Evolutionary conservation across 2,329 filamentous ascomycete genomes (phyloP).

Genomic region (Knoxdaviesia capensis): DNA sequence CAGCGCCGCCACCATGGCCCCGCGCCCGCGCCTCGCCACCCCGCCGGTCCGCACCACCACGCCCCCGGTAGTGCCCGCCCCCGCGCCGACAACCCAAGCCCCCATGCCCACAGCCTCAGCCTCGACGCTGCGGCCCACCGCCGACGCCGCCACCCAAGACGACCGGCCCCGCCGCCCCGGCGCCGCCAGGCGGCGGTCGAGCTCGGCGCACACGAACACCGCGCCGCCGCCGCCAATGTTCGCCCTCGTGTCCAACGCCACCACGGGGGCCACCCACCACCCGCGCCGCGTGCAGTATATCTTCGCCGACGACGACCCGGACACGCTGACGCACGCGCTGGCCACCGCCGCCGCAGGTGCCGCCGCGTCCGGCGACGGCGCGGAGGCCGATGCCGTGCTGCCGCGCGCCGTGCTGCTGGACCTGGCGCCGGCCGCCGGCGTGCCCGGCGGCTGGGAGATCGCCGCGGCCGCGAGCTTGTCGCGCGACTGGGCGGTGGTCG

Average conservation of each 20-base stretch:
- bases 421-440: conserved; percentile 18
- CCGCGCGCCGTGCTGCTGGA: conserved; percentile 33
- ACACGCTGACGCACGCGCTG: conserved; percentile 49
- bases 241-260: conserved; percentile 58
- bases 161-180: too few species aligned
- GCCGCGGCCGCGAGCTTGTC: conserved; percentile 52
- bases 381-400: too few species aligned
- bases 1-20: too few species aligned
- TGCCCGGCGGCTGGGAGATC: conserved; percentile 30
- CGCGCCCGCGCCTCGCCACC: too few species aligned
- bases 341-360: conserved; percentile 12
- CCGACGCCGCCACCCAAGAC: not conserved
- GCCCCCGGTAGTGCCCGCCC: too few species aligned
- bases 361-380: conserved; percentile 9
- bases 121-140: not conserved
- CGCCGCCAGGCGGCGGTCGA: too few species aligned
- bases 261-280: conserved; percentile 57
- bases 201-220: too few species aligned
- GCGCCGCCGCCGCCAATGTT: conserved; percentile 13
- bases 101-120: not conserved
- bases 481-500: conserved; percentile 46
- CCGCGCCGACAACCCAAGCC: not conserved
- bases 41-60: too few species aligned
- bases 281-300: conserved; percentile 69
- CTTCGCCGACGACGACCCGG: conserved; percentile 78